A percentile compares a stretch with the other conserved stretches of the same genome.
phyloP scores from a whole-genome alignment of 768 basidiomycete genomes.

The Russula abietina region DNA sequence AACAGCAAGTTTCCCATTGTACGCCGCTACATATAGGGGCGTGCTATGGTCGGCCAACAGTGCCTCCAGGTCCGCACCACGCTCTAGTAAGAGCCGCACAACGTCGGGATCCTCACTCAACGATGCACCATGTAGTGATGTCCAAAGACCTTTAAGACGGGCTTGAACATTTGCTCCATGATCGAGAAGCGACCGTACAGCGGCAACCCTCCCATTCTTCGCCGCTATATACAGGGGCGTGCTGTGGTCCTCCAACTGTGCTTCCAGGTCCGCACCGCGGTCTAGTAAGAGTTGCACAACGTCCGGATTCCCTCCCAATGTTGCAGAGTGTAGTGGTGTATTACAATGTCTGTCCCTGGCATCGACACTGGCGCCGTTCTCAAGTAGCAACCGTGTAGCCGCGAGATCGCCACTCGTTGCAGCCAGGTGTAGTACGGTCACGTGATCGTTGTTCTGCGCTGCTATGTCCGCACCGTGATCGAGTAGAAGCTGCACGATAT shows the following conservation, averaged over 20 bases:
- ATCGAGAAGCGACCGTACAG: not conserved
- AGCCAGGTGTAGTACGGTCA: not conserved
- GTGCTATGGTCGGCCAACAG: not conserved
- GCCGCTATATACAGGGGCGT: not conserved
- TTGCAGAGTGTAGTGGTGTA: not conserved
- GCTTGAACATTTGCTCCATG: not conserved
- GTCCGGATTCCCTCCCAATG: not conserved
- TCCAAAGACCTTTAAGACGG: not conserved
- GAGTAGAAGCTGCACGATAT: not conserved
- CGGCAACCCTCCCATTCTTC: too few species aligned
- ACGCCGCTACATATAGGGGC: not conserved
- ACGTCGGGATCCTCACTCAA: not conserved
- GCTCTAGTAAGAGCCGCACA: not conserved
- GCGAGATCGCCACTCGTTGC: not conserved
- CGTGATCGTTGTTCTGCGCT: not conserved
- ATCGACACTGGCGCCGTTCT: too few species aligned
- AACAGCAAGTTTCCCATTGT: not conserved
- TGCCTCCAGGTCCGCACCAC: not conserved
- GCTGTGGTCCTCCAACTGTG: fast-evolving
- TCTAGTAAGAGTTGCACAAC: too few species aligned
- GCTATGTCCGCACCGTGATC: not conserved
- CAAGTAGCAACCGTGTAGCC: not conserved
- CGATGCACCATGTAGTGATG: not conserved
- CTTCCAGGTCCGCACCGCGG: too few species aligned
- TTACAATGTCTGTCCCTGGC: fast-evolving